A percentile compares a stretch with the other conserved stretches of the same genome.
phyloP scores from a whole-genome alignment of 2,329 filamentous ascomycete species.

The Huntiella bhutanensis region DNA sequence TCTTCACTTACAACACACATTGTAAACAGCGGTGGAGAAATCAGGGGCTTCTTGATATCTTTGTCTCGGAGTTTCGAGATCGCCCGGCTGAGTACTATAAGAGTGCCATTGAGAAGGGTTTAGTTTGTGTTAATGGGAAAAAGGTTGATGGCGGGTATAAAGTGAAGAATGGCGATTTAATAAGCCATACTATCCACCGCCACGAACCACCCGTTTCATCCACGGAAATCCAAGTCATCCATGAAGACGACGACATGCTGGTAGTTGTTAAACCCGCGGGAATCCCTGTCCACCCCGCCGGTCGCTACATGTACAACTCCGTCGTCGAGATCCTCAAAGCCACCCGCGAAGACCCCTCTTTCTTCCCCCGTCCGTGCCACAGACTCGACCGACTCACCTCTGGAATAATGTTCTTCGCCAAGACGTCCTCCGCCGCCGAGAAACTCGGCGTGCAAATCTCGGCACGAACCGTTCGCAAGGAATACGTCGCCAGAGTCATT shows the following conservation, averaged over 20 bases:
- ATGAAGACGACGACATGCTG: conserved; percentile 84
- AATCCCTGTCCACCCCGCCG: conserved; percentile 85
- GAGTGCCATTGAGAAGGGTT: conserved; percentile 60
- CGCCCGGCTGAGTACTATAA: conserved; percentile 72
- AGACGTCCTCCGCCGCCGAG: conserved; percentile 64
- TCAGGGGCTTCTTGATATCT: conserved; percentile 66
- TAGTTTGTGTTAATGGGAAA: conserved; percentile 64
- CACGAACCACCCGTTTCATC: conserved; percentile 87
- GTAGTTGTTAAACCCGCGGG: conserved; percentile 95
- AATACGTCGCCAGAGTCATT: conserved; percentile 82
- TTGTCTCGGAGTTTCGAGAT: conserved; percentile 81
- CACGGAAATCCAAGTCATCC: conserved; percentile 60
- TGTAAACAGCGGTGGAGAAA: conserved; percentile 90
- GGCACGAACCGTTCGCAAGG: conserved; percentile 70
- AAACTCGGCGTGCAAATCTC: conserved; percentile 58
- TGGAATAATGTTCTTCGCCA: conserved; percentile 95
- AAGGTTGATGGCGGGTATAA: conserved; percentile 46
- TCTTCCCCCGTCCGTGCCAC: conserved; percentile 57
- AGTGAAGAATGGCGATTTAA: conserved; percentile 73
- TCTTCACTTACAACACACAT: conserved; percentile 86
- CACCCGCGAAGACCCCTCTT: conserved; percentile 36
- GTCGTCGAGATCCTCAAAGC: conserved; percentile 83
- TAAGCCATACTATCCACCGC: conserved; percentile 84
- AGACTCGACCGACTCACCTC: conserved; percentile 85
- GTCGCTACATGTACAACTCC: conserved; percentile 89